Evolutionary conservation across 2,329 filamentous ascomycete species (phyloP).

Genomic region (Delphinella strobiligena): DNA sequence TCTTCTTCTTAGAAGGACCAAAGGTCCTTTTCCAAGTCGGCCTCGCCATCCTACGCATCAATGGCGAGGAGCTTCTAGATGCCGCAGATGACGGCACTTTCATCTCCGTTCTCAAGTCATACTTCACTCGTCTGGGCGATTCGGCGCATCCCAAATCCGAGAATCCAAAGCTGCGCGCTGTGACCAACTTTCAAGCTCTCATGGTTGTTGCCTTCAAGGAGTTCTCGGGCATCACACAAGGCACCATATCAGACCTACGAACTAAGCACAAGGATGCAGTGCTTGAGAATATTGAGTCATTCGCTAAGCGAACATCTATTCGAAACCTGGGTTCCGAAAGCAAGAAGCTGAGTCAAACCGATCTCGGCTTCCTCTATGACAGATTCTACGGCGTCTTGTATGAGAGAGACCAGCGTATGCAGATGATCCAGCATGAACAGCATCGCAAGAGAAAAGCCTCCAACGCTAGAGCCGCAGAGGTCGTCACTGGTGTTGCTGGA

Average conservation of each 20-base stretch:
- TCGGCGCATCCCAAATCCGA: slow-evolving; percentile 92
- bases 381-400: slow-evolving; percentile 87
- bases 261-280: slow-evolving; percentile 90
- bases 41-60: slow-evolving; percentile 90
- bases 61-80: slow-evolving; percentile 89
- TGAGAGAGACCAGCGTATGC: slow-evolving; percentile 74
- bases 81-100: slow-evolving; percentile 91
- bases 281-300: slow-evolving; percentile 89
- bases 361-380: slow-evolving; percentile 84
- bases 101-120: slow-evolving; percentile 88
- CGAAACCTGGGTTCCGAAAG: slow-evolving; percentile 91
- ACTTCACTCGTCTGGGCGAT: slow-evolving; percentile 87
- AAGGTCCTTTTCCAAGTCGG: slow-evolving; percentile 97
- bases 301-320: slow-evolving; percentile 92
- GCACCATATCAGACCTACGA: slow-evolving; percentile 77
- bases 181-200: slow-evolving; percentile 92
- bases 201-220: slow-evolving; percentile 99
- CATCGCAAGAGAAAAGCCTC: slow-evolving; percentile 57
- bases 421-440: slow-evolving; percentile 50
- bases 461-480: slow-evolving; percentile 38
- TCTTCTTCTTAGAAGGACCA: slow-evolving; percentile 95
- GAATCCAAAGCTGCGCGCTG: slow-evolving; percentile 84
- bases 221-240: slow-evolving; percentile 89
- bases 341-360: slow-evolving; percentile 74
- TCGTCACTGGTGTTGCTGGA: slow-evolving; percentile 35